Percentiles rank a stretch among this genome's conserved stretches.
phyloP scores from a whole-genome alignment of 805 yeast species.

The Schwanniomyces yamadae region DNA sequence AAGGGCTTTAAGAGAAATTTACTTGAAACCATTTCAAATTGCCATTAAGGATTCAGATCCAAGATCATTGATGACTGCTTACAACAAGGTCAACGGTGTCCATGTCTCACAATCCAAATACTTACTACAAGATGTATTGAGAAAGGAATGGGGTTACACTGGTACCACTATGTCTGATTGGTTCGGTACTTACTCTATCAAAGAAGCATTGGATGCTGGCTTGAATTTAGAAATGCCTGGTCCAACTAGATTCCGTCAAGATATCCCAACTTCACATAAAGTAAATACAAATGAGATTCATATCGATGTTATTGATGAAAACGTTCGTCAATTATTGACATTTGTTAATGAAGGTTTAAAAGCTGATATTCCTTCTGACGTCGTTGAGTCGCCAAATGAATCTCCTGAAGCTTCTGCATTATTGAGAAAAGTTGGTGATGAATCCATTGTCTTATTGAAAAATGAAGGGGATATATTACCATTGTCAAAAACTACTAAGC shows the following conservation, averaged over 20 bases:
- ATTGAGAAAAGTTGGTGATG: conserved; percentile 47
- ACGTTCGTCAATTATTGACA: conserved; percentile 47
- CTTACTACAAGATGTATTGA: conserved; percentile 45
- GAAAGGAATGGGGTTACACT: conserved; percentile 56
- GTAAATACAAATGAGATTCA: conserved; percentile 42
- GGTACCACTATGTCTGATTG: conserved; percentile 65
- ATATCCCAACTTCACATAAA: conserved; percentile 40
- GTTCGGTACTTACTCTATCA: conserved; percentile 55
- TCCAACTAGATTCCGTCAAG: conserved; percentile 47
- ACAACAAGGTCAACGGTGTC: conserved; percentile 61
- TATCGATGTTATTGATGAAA: conserved; percentile 42
- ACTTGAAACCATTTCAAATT: conserved; percentile 43
- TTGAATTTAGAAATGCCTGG: conserved; percentile 72
- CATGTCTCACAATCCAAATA: conserved; percentile 50
- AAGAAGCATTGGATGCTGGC: conserved; percentile 51
- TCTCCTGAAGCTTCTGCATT: conserved; percentile 46
- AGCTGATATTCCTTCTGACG: conserved; percentile 39
- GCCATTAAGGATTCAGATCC: conserved; percentile 56
- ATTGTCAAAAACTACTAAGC: conserved; percentile 30
- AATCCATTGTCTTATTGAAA: conserved; percentile 55
- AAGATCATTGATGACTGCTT: conserved; percentile 57
- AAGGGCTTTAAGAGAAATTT: conserved; percentile 65
- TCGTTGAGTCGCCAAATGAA: conserved; percentile 39
- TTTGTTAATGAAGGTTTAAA: conserved; percentile 44
- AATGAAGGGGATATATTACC: conserved; percentile 52